Evolutionary conservation across 2,329 filamentous ascomycete genomes (phyloP), one percentile per base, ranked within the genome.

Genomic region (Diaporthe helianthi): DNA sequence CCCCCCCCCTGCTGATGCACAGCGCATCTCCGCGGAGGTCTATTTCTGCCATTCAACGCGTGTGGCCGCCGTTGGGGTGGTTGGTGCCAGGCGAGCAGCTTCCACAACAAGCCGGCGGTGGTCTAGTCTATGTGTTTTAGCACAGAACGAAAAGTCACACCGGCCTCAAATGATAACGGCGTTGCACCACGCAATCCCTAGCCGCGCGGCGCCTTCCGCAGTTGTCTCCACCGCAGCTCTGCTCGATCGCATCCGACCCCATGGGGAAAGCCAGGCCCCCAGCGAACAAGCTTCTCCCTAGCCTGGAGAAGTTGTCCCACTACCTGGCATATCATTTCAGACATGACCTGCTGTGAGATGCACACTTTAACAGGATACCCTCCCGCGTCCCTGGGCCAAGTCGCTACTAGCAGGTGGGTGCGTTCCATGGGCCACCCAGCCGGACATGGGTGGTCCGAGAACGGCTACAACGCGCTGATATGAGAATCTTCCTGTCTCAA

Each of bases 11-110:
- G n/a, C 15, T 24, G 46, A 17, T 38, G 52, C 12, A 13, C 41
- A 7, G n/a, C 10, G 41, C 44, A 53, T 71, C 69, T 71, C 69
- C 69, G 69, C 69, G 69, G 69, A 69, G 24, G 24, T 31, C 33
- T 41, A 19, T 9, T 38, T 31, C 7, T 63, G 47, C 19, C 47
- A 33, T 46, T 31, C 33, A 38, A 38, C 49, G 24, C 58, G 41
- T 15, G 29, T 63, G 58, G 41, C 29, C 29, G 29, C 58, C 44
- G 41, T 36, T 36, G 54, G 38, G 54, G 19, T 19, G 12, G 4
- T 10, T 17, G 26, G 22, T 13, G 15, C 36, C 47, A n/a, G n/a
- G n/a, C n/a, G n/a, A n/a, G n/a, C n/a, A 61, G 41, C 55, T 60
- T 68, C 47, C 66, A 46, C 58, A 44, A 47, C 41, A 19, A 33